A percentile compares a stretch with the other conserved stretches of the same genome.
These are phyloP conservation scores for Quercus aquifolioides DNA, from an alignment of 306 rosid species.

Conservation along the genomic window DNA sequence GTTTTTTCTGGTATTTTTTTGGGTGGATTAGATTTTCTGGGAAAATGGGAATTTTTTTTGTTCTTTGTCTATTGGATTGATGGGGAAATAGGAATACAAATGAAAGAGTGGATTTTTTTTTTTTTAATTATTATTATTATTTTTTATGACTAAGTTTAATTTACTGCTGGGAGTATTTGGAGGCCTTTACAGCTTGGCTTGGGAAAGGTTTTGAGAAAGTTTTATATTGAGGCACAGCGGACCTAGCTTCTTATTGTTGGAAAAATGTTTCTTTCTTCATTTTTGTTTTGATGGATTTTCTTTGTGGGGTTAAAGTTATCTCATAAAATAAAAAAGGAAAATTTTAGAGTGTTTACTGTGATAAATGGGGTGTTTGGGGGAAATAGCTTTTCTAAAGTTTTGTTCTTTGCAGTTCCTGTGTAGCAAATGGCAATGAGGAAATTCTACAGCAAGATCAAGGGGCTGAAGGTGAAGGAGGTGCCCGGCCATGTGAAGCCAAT, in stretches of 20 bases:
- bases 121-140: not conserved
- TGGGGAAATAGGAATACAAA: not conserved
- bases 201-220: not conserved
- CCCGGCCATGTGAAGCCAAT: conserved; percentile 63
- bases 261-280: not conserved
- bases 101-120: not conserved
- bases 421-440: conserved; percentile 61
- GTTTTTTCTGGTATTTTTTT: not conserved
- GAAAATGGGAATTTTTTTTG: not conserved
- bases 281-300: not conserved
- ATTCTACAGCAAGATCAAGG: conserved; percentile 67
- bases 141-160: not conserved
- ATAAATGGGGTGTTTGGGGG: not conserved
- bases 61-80: not conserved
- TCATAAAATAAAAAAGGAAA: not conserved
- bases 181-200: not conserved
- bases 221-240: not conserved
- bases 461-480: conserved; percentile 58
- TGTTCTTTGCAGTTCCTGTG: not conserved
- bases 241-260: not conserved
- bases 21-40: not conserved
- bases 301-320: not conserved
- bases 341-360: not conserved
- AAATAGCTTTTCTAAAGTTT: not conserved
- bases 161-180: not conserved